These are phyloP conservation scores for Tulasnella calospora DNA, from an alignment of 768 basidiomycete species.

Conservation along the genomic window DNA sequence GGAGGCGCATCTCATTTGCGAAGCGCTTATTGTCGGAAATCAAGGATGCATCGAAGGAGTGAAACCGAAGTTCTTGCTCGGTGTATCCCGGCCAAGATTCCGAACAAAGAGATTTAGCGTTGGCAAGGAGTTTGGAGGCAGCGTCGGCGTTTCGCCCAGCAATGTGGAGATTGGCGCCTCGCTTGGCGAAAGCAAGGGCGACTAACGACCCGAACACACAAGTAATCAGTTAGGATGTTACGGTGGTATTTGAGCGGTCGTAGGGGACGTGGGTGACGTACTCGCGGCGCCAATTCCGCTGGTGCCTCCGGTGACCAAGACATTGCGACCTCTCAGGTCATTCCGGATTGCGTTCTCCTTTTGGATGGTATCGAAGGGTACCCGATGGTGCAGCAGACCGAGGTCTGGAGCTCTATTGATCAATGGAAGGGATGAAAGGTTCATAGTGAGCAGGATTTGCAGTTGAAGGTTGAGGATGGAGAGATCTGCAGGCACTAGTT, in stretches of 20 bases:
- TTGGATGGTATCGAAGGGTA: neutral
- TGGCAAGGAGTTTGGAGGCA: constrained; percentile 3
- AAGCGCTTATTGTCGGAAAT: constrained; percentile 14
- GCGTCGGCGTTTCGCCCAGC: constrained; percentile 25
- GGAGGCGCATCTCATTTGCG: constrained; percentile 2
- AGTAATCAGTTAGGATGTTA: neutral
- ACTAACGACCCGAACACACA: neutral
- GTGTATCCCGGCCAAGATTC: neutral
- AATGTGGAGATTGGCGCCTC: constrained; percentile 20
- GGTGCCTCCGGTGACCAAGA: constrained; percentile 20
- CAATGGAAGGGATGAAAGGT: neutral
- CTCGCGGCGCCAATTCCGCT: constrained; percentile 22
- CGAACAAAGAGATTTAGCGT: constrained; percentile 1
- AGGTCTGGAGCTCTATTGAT: neutral
- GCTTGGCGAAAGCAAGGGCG: constrained; percentile 18
- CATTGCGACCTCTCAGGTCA: constrained; percentile 18
- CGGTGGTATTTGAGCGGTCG: neutral
- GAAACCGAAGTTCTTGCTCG: constrained; percentile 13
- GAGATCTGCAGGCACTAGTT: neutral
- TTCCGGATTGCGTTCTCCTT: constrained; percentile 8
- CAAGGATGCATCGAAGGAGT: constrained; percentile 15
- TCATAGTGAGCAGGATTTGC: neutral
- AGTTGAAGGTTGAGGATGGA: neutral
- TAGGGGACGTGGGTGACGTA: neutral
- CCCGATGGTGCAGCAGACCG: neutral